Evolutionary conservation across 1,284 basidiomycete species (phyloP), one percentile per base, ranked within the genome.

Genomic region (Gomphus bonarii): DNA sequence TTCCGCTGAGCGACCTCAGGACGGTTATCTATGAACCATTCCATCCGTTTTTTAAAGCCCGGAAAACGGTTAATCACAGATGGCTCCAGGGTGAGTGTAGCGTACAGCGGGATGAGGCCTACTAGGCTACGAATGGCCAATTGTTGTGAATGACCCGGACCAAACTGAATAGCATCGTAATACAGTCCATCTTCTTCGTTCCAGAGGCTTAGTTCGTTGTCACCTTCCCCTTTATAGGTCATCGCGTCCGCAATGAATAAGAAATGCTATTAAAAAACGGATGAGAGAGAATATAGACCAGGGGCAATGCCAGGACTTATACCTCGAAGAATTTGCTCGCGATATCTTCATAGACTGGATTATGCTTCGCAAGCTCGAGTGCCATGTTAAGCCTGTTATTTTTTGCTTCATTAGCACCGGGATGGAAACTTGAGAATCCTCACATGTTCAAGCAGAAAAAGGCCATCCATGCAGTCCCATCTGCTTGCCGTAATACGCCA

Each of bases 381-480:
- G 95, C 94, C 70, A 99, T 98, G 70, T 89, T 95, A 68, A 99
- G 74, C 90, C 89, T 92, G 59, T 57, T 31, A 43, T 50, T 48
- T 7, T 22, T 58, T 46, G 22, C 58, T 50, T 46, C 18, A 43
- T 44, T 48, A 9, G 55, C 9, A 38, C 20, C 11, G 33, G 53
- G 48, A 43, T n/a, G 36, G 38, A 36, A n/a, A 46, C 50, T 14
- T 25, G 55, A 50, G 40, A 28, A 30, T 63, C 55, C 79, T 65
- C 61, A 88, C 94, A 98, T 98, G 67, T 95, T 95, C 60, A 98
- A 73, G 64, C 86, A 91, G 70, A 95, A 99, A 75, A 98, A 98
- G 30, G 92, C 95, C 95, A 99, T 99, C 95, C 95, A 98, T 0
- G 94, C 91, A 5, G 95, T 98, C 16, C 95, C 95, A 69, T 98